Base-by-base conservation (phyloP, 495 filamentous ascomycete species). In the Trichoderma asperelloides region DNA sequence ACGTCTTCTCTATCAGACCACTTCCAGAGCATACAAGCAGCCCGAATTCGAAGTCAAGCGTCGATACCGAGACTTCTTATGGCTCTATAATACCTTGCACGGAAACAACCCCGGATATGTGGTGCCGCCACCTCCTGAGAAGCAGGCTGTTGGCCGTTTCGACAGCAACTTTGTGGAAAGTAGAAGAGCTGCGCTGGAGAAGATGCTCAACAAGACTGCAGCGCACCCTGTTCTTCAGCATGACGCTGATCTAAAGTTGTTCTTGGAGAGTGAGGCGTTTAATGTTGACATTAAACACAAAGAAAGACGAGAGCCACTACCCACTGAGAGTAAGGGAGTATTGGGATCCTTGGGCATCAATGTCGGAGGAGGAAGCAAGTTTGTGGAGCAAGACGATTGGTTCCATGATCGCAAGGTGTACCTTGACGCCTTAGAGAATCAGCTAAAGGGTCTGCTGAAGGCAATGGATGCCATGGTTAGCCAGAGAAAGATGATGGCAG, bases 351-450 rank as follows among this genome's bases (percentile, higher is more conserved):
- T 97, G 66, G 91, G 91, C 23, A 87, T 96, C 49, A 86, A 80
- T 66, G 86, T 91, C 39, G 91, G 92, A 30, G 78, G 83, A 27
- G 85, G 88, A 39, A 81, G 78, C 63, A 98, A 98, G 76, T 98
- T 98, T 78, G 89, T 98, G 51, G 95, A 98, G 74, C 96, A 96
- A 71, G 95, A 98, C 78, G 95, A 98, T 77, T 98, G 93, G 94
- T 98, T 98, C 81, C 96, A 97, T 72, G 96, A 98, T 69, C 92
- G 96, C 57, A 89, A 87, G 71, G 83, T 97, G 64, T 98, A 98
- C 71, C 86, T 98, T 21, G 95, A 98, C 75, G 93, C 93, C 16
- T 82, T 98, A 33, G 95, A 98, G 78, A 93, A 88, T 70, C 96
- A 98, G 75, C 85, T 98, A 66, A 97, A 96, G 78, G 90, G 91